These are phyloP conservation scores for Sporisorium exsertum DNA, from an alignment of 1,284 basidiomycete species.

Conservation along the genomic window DNA sequence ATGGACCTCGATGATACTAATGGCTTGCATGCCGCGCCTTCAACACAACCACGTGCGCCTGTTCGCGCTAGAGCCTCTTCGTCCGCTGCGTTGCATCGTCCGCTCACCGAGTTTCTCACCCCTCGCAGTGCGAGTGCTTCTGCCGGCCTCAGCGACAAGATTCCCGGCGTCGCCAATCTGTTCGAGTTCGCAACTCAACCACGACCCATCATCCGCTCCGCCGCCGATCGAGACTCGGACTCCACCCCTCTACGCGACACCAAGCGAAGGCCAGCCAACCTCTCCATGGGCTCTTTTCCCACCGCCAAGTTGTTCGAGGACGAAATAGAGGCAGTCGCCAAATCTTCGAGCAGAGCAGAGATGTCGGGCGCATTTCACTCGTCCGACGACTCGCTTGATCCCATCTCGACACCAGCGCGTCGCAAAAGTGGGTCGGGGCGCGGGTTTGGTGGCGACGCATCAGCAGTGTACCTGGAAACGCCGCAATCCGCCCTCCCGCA, in stretches of 20 bases:
- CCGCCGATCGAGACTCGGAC: constrained; percentile 21
- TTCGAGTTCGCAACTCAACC: constrained; percentile 55
- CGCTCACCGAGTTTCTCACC: constrained; percentile 48
- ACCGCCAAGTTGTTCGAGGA: constrained; percentile 50
- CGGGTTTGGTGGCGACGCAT: constrained; percentile 9
- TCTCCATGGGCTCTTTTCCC: constrained; percentile 39
- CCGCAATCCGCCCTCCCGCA: constrained; percentile 30
- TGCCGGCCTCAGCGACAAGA: constrained; percentile 44
- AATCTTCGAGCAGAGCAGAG: constrained; percentile 14
- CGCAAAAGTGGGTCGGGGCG: constrained; percentile 11
- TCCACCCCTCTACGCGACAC: constrained; percentile 33
- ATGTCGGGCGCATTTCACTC: neutral
- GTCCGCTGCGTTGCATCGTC: constrained; percentile 39
- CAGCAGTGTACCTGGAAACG: constrained; percentile 19
- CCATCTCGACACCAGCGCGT: constrained; percentile 33
- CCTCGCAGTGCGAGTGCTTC: constrained; percentile 55
- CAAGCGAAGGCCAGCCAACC: constrained; percentile 40
- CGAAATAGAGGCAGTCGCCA: constrained; percentile 45
- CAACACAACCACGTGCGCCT: constrained; percentile 20
- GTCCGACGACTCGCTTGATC: constrained; percentile 9
- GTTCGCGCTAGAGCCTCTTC: constrained; percentile 47
- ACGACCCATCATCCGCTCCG: constrained; percentile 35
- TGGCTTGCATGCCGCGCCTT: neutral
- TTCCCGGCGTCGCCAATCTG: constrained; percentile 50
- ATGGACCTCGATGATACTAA: constrained; percentile 26